Percentiles rank a stretch among this genome's conserved stretches.
Evolutionary conservation across 371 early-diverging fungal species (phyloP).

Genomic region (Apophysomyces variabilis): DNA sequence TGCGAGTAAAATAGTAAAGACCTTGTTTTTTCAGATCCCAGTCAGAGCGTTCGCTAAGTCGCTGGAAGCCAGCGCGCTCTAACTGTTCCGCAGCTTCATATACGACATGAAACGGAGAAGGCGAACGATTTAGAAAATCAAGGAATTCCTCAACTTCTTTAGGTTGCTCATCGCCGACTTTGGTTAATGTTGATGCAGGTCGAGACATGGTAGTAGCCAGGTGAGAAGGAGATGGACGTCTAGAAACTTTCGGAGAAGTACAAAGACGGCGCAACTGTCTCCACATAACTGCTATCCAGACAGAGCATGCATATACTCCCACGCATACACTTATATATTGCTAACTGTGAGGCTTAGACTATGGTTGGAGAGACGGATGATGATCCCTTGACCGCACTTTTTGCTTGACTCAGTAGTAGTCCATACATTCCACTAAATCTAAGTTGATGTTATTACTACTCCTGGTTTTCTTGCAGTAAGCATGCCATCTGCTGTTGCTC

Average conservation of each 20-base stretch:
- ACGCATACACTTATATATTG: too few species aligned
- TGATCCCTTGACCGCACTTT: too few species aligned
- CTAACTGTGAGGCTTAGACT: too few species aligned
- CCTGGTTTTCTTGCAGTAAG: too few species aligned
- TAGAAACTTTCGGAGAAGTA: neutral
- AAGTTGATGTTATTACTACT: too few species aligned
- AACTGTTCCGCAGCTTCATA: slow-evolving; percentile 69
- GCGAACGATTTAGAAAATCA: slow-evolving; percentile 85
- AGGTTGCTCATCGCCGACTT: neutral
- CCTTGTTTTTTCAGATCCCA: slow-evolving; percentile 81
- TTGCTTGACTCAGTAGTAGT: too few species aligned
- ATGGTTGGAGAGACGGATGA: too few species aligned
- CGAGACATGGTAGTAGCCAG: neutral
- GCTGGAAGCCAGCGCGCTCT: slow-evolving; percentile 72
- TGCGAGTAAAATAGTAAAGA: slow-evolving; percentile 92
- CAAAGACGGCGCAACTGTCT: neutral
- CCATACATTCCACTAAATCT: too few species aligned
- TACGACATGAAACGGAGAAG: slow-evolving; percentile 93
- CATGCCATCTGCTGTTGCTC: too few species aligned
- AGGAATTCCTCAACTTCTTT: slow-evolving; percentile 63
- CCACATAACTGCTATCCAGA: too few species aligned
- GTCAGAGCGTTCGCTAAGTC: slow-evolving; percentile 79
- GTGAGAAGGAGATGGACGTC: too few species aligned
- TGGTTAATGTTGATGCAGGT: neutral
- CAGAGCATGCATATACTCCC: too few species aligned